These are phyloP conservation scores for Myrica gale DNA, from an alignment of 306 rosid species.

Conservation along the genomic window DNA sequence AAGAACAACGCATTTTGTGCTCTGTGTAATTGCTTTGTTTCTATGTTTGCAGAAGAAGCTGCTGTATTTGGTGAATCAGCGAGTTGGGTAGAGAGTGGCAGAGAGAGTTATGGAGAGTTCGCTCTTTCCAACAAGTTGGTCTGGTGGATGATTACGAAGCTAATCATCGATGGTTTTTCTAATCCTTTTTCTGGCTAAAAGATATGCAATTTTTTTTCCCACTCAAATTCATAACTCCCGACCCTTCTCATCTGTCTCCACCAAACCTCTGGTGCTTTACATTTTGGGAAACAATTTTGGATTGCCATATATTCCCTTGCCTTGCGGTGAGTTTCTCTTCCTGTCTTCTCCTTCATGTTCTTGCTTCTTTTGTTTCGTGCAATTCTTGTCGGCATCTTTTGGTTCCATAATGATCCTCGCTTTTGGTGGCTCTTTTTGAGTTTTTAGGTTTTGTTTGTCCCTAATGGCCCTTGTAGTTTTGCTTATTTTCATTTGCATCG, in stretches of 20 bases:
- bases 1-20: background rate
- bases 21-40: conserved; percentile 8
- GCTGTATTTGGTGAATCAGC: conserved; percentile 14
- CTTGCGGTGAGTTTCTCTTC: too few species aligned
- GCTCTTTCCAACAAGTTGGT: conserved; percentile 28
- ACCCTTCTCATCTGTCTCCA: background rate
- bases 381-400: too few species aligned
- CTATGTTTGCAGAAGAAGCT: conserved; percentile 8
- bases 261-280: conserved; percentile 8
- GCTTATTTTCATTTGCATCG: too few species aligned
- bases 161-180: conserved; percentile 3
- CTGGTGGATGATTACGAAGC: conserved; percentile 18
- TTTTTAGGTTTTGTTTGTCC: too few species aligned
- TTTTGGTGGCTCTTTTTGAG: too few species aligned
- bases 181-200: background rate
- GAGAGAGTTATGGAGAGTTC: conserved; percentile 21
- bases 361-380: background rate
- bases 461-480: too few species aligned
- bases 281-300: background rate
- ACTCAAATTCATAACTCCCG: conserved; percentile 12
- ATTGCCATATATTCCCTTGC: too few species aligned
- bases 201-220: background rate
- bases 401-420: too few species aligned
- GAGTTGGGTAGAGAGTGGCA: conserved; percentile 25
- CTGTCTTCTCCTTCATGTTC: background rate